Conservation (phyloP, 768 basidiomycete species). For the Dacryopinax primogenitus region DNA sequence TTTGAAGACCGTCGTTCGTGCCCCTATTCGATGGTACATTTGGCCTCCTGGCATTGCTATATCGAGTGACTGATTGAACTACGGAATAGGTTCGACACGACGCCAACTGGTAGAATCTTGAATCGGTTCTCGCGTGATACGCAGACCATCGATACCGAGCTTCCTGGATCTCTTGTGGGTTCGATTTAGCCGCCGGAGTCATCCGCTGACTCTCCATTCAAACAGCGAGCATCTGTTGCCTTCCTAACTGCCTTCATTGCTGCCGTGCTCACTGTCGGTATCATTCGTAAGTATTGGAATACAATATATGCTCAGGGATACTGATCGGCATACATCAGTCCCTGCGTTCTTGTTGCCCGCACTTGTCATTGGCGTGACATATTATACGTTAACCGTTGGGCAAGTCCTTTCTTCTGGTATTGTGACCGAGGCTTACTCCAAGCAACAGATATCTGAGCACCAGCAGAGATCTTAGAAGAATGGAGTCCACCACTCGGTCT, state of each 20-base stretch:
- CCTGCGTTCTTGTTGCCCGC: slow-evolving; percentile 14
- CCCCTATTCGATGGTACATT: slow-evolving; percentile 49
- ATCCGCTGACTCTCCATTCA: neutral
- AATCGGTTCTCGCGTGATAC: slow-evolving; percentile 42
- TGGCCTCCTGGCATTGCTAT: neutral
- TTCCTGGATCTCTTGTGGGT: slow-evolving; percentile 42
- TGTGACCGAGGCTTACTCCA: neutral
- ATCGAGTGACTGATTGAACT: slow-evolving; percentile 36
- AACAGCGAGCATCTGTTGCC: slow-evolving; percentile 53
- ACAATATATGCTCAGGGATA: neutral
- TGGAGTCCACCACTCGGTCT: slow-evolving; percentile 79
- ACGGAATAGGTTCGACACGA: slow-evolving; percentile 46
- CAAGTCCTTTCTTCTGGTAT: neutral
- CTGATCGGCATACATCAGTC: neutral
- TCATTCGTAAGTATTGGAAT: neutral
- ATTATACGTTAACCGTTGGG: slow-evolving; percentile 12
- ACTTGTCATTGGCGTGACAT: slow-evolving; percentile 11
- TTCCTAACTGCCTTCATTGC: slow-evolving; percentile 67
- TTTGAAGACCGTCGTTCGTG: slow-evolving; percentile 55
- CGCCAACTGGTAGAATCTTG: slow-evolving; percentile 49
- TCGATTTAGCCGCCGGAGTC: neutral
- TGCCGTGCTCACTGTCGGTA: slow-evolving; percentile 48
- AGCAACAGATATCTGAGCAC: slow-evolving; percentile 36
- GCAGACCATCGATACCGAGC: slow-evolving; percentile 68
- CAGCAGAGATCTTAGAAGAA: slow-evolving; percentile 70